Evolutionary conservation across 352 stramenopile species (phyloP), one percentile per base, ranked within the genome.

Genomic region (Globisporangium middletonii): DNA sequence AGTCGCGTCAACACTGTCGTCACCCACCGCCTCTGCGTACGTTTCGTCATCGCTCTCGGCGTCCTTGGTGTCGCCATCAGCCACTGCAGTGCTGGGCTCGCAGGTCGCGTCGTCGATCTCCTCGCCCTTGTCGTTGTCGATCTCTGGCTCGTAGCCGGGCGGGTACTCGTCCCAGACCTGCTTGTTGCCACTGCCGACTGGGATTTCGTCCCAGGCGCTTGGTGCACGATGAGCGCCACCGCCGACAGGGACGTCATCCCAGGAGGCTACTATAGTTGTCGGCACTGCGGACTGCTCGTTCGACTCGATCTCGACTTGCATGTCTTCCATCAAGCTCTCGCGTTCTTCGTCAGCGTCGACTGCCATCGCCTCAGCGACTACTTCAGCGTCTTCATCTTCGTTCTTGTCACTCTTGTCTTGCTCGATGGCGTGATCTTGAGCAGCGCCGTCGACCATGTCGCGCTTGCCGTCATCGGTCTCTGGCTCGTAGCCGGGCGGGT

Each of bases 161-260:
- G 27, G 59, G 23, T 35, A 41, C 30, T 54, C 51, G 4, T 57
- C 54, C 54, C 27, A 55, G 28, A 42, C 13, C 50, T 55, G 50
- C 30, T 41, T 48, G 50, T 38, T 41, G 37, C 15, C 38, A 42
- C 30, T 44, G 54, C 54, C 46, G 45, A 63, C 50, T 27, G 50
- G 57, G 3, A 30, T 47, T 2, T 58, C 57, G 47, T 59, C 57
- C 57, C 57, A 63, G 15, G 57, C 49, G 23, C 51, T 43, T 9
- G 8, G 2, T 13, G 15, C 38, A 50, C 37, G 19, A 55, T 18
- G 37, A 44, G 23, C 27, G 46, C 35, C n/a, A 28, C 48, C 27
- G 42, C 38, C 23, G 15, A 60, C 35, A 35, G 49, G 18, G 4
- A 30, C 23, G 2, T 49, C 44, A 30, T 49, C n/a, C 15, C 45